phyloP scores from a whole-genome alignment of 306 rosid species.

The Trifolium dubium region DNA sequence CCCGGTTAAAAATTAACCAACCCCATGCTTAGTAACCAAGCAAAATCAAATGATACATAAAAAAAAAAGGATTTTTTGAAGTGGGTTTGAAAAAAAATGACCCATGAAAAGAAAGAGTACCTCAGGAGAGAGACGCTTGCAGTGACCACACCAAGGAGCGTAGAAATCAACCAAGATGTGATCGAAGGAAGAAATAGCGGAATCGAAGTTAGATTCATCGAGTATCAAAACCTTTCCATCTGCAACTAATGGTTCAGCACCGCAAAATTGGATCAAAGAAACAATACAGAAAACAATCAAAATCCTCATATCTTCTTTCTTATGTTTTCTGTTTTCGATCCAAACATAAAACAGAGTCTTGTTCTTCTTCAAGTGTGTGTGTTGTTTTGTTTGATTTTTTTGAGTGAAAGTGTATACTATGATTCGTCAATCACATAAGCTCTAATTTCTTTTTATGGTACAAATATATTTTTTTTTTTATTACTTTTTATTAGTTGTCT shows the following conservation, averaged over 20 bases:
- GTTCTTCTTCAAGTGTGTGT: not conserved
- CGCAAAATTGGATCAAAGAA: slow-evolving; percentile 41
- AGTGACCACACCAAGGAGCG: slow-evolving; percentile 99
- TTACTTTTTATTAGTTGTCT: too few species aligned
- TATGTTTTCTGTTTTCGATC: slow-evolving; percentile 36
- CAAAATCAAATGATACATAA: not conserved
- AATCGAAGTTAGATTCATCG: slow-evolving; percentile 88
- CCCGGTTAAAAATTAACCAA: not conserved
- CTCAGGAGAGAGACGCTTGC: slow-evolving; percentile 98
- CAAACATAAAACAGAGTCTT: slow-evolving; percentile 18
- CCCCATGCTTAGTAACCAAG: not conserved
- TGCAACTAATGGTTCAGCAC: slow-evolving; percentile 49
- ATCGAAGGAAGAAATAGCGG: slow-evolving; percentile 78
- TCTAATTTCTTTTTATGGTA: too few species aligned
- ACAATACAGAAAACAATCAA: not conserved
- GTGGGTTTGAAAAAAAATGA: slow-evolving; percentile 23
- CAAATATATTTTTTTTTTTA: too few species aligned
- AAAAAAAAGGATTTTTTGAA: not conserved
- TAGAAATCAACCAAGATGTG: slow-evolving; percentile 83
- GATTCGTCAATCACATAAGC: not conserved
- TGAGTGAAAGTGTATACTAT: not conserved
- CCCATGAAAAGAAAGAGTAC: slow-evolving; percentile 42
- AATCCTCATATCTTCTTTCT: slow-evolving; percentile 27
- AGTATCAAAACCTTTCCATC: slow-evolving; percentile 84
- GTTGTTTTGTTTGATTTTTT: not conserved